These are phyloP conservation scores for Ascomycota sp. DNA, from an alignment of 2,329 filamentous ascomycete species.

Conservation along the genomic window DNA sequence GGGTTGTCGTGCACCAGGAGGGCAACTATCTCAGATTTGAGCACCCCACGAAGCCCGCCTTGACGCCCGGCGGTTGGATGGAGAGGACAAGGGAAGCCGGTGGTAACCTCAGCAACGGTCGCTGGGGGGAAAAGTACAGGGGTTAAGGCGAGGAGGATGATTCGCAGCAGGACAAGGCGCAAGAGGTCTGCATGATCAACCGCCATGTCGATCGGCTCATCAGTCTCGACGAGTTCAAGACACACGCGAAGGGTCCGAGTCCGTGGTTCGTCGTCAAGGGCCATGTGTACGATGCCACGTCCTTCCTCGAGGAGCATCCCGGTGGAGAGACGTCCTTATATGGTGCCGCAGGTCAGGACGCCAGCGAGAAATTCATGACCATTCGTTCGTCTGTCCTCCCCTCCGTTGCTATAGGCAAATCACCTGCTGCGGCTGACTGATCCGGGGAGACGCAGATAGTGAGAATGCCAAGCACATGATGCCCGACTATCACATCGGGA, in stretches of 20 bases:
- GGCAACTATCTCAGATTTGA: conserved; percentile 48
- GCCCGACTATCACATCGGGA: conserved; percentile 65
- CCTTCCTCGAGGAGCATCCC: conserved; percentile 63
- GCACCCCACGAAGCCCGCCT: conserved; percentile 66
- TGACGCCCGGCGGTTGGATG: conserved; percentile 80
- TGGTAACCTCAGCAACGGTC: conserved; percentile 60
- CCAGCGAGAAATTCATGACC: conserved; percentile 73
- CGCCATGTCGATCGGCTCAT: conserved; percentile 42
- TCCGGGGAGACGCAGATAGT: conserved; percentile 36
- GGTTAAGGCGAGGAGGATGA: conserved; percentile 22
- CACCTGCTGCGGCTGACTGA: too few relatives aligned
- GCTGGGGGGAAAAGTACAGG: conserved; percentile 58
- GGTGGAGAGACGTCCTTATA: conserved; percentile 74
- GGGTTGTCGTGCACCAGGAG: conserved; percentile 56
- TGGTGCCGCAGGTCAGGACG: conserved; percentile 62
- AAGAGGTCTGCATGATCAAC: conserved; percentile 62
- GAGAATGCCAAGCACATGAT: conserved; percentile 89
- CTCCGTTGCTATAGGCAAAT: too few relatives aligned
- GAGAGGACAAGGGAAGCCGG: conserved; percentile 68
- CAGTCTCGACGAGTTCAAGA: conserved; percentile 48
- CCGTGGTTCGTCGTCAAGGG: conserved; percentile 84
- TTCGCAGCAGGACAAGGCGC: conserved; percentile 25
- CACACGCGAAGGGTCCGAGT: conserved; percentile 40
- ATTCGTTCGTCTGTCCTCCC: conserved; percentile 47
- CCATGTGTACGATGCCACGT: conserved; percentile 73